Base-by-base conservation (phyloP, 345 rosid species). In the Microthlaspi erraticum region DNA sequence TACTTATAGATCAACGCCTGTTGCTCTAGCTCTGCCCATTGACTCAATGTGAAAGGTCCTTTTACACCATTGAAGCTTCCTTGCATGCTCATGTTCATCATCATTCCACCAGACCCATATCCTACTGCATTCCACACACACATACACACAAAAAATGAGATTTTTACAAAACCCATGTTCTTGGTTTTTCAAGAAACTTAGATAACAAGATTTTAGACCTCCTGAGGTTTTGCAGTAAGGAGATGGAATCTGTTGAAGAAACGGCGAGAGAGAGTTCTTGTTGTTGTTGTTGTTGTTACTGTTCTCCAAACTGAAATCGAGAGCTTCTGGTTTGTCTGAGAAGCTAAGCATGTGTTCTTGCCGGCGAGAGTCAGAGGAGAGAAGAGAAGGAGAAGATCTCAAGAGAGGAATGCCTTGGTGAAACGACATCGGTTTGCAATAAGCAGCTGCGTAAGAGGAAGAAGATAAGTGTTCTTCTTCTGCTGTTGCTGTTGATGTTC, bases 1-100 rank as follows among this genome's bases (percentile, higher is more conserved):
- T 86, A 83, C 71, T 83, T 86, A 81, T 77, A 88, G 82, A 90
- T 90, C 86, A 81, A 76, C n/a, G 89, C 86, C 66, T 90, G 94
- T 44, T 83, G 87, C 57, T 88, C 82, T 32, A 90, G 73, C 75
- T 90, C 97, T 55, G 82, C 82, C 92, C 83, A 78, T 58, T 90
- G 94, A 53, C 87, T 74, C 54, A 83, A 79, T 52, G 88, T 87
- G 14, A 90, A 85, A 37, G 86, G 83, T 45, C 90, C 88, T 78
- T 79, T 82, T 17, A 59, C 80, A 36, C 84, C 79, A 31, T 63
- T 44, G 32, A 73, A 65, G 31, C 54, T 41, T 17, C 81, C 93
- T 78, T 87, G 86, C 91, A 84, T 80, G 83, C 60, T 77, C 68
- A 77, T 72, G 70, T 72, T 82, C 78, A 82, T 68, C 79, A 78